These are phyloP conservation scores for Coriolopsis trogii DNA, from an alignment of 1,284 basidiomycete genomes.

Conservation along the genomic window DNA sequence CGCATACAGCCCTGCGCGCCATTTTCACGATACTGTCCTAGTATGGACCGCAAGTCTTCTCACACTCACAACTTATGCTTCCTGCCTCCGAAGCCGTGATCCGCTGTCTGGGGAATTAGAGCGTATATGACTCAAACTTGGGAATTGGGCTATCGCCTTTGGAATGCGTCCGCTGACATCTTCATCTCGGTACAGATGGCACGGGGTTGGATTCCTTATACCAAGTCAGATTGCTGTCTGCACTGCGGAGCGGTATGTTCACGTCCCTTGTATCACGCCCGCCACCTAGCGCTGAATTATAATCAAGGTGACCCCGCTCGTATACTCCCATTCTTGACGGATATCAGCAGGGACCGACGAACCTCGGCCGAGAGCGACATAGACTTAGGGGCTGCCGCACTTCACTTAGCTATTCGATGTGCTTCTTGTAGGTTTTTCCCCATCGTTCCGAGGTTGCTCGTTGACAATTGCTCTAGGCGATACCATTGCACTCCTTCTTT, in stretches of 20 bases:
- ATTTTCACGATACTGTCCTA: too few relatives aligned
- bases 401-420: slow-evolving; percentile 88
- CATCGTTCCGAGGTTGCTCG: neutral
- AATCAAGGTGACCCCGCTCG: slow-evolving; percentile 67
- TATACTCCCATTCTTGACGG: slow-evolving; percentile 84
- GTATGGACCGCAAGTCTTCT: too few relatives aligned
- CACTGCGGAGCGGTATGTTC: slow-evolving; percentile 63
- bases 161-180: too few relatives aligned
- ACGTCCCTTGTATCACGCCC: neutral
- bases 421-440: slow-evolving; percentile 61
- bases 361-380: slow-evolving; percentile 47
- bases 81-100: too few relatives aligned
- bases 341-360: slow-evolving; percentile 67
- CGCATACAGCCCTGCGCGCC: too few relatives aligned
- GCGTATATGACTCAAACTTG: too few relatives aligned
- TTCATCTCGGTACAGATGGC: slow-evolving; percentile 12
- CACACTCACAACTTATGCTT: too few relatives aligned
- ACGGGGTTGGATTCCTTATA: slow-evolving; percentile 59
- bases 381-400: slow-evolving; percentile 72
- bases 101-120: too few relatives aligned
- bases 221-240: slow-evolving; percentile 81
- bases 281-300: neutral
- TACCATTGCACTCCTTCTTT: slow-evolving; percentile 70
- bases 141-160: too few relatives aligned
- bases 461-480: slow-evolving; percentile 43